These are phyloP conservation scores for Babjeviella inositovora DNA, from an alignment of 805 yeast species.

Conservation along the genomic window DNA sequence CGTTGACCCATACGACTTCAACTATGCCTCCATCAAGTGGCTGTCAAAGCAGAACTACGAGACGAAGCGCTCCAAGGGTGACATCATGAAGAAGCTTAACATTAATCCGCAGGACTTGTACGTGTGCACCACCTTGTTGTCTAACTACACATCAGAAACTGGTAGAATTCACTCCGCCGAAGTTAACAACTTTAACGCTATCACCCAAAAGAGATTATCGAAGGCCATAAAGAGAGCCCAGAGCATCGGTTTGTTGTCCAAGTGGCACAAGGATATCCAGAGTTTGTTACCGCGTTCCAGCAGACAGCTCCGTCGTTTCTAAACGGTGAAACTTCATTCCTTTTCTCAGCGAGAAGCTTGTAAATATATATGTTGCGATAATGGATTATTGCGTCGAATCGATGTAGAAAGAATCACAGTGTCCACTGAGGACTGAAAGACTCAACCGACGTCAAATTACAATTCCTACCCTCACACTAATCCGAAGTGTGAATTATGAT, in stretches of 20 bases:
- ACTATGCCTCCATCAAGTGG: constrained; percentile 32
- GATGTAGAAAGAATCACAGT: no score
- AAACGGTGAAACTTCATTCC: no score
- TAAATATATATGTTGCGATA: no score
- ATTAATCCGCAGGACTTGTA: constrained; percentile 59
- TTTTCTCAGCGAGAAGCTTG: no score
- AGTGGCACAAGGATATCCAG: constrained; percentile 58
- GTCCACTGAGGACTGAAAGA: no score
- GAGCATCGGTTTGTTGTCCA: constrained; percentile 63
- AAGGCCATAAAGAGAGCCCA: constrained; percentile 72
- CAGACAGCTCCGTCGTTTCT: no score
- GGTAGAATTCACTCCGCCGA: constrained; percentile 69
- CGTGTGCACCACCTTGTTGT: constrained; percentile 53
- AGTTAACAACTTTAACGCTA: constrained; percentile 47
- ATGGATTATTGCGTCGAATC: no score
- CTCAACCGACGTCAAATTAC: no score
- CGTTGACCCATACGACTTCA: constrained; percentile 76
- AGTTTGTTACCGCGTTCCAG: no score
- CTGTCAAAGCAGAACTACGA: no score
- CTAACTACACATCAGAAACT: constrained; percentile 47
- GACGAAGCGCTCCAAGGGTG: constrained; percentile 6
- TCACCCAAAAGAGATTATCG: constrained; percentile 55
- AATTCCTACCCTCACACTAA: no score
- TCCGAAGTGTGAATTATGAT: no score
- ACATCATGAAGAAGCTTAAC: constrained; percentile 28